phyloP scores from a whole-genome alignment of 2,329 filamentous ascomycete species.

The Aspergillus fumigatiaffinis region DNA sequence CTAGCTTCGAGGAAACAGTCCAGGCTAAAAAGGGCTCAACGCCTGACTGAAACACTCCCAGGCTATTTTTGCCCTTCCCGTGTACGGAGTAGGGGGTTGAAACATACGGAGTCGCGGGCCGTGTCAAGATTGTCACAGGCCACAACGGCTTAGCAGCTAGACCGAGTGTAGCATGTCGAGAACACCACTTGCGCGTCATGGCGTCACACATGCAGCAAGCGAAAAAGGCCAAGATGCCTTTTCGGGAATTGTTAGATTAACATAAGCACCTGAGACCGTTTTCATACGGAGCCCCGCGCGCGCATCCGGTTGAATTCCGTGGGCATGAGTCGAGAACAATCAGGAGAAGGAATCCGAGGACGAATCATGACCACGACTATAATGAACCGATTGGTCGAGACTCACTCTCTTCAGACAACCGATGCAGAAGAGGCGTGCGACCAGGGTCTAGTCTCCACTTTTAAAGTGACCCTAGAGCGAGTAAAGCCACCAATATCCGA shows the following conservation, averaged over 20 bases:
- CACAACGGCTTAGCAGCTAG: not conserved
- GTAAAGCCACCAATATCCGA: not conserved
- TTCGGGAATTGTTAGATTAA: not conserved
- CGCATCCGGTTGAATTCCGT: too few species aligned
- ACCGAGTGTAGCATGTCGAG: not conserved
- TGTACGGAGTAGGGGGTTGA: too few species aligned
- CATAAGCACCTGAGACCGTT: not conserved
- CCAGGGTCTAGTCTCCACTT: not conserved
- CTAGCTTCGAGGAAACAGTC: too few species aligned
- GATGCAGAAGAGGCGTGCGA: not conserved
- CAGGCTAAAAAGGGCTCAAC: too few species aligned
- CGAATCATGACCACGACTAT: not conserved
- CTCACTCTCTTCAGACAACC: not conserved
- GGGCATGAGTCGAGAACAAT: too few species aligned
- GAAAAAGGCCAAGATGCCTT: not conserved
- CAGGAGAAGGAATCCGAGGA: not conserved
- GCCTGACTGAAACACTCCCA: too few species aligned
- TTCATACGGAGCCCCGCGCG: not conserved
- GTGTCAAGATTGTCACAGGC: not conserved
- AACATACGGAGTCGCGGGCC: not conserved
- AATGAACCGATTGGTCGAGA: not conserved
- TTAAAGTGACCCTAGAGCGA: not conserved
- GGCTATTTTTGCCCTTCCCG: too few species aligned
- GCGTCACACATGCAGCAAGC: not conserved
- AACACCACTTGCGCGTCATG: not conserved